These are phyloP conservation scores for Lecanoromycetidae sp. DNA, from an alignment of 2,329 filamentous ascomycete species.

Conservation along the genomic window DNA sequence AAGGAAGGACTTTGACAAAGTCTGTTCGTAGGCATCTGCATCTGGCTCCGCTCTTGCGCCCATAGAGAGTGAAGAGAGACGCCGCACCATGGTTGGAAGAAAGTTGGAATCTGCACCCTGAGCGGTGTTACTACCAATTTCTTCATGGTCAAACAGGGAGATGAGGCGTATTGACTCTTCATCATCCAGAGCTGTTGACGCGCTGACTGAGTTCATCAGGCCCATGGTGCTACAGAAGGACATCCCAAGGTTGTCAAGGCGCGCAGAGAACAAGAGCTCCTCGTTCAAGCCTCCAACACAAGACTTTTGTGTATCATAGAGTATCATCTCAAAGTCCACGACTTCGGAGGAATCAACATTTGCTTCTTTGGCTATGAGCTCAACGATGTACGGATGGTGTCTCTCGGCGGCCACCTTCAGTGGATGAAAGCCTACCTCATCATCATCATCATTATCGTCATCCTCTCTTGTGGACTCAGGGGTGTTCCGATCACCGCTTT, in stretches of 20 bases:
- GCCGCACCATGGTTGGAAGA: slow-evolving; percentile 72
- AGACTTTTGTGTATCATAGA: slow-evolving; percentile 90
- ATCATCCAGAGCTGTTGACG: slow-evolving; percentile 52
- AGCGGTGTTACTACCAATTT: slow-evolving; percentile 83
- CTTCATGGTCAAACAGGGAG: slow-evolving; percentile 93
- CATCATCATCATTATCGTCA: slow-evolving; percentile 32
- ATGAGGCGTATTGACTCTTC: slow-evolving; percentile 81
- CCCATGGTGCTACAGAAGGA: slow-evolving; percentile 84
- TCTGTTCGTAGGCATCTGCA: slow-evolving; percentile 76
- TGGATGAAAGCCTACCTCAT: slow-evolving; percentile 50
- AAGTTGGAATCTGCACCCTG: slow-evolving; percentile 91
- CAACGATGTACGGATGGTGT: slow-evolving; percentile 78
- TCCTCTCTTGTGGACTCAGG: slow-evolving; percentile 22
- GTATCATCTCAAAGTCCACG: slow-evolving; percentile 88
- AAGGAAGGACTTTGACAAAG: slow-evolving; percentile 78
- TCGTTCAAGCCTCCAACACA: slow-evolving; percentile 81
- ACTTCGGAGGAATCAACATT: slow-evolving; percentile 59
- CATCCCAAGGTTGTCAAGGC: slow-evolving; percentile 92
- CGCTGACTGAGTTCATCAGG: slow-evolving; percentile 64
- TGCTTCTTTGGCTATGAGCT: slow-evolving; percentile 71
- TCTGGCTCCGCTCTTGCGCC: slow-evolving; percentile 21
- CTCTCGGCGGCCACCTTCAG: slow-evolving; percentile 66
- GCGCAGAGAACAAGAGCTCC: slow-evolving; percentile 92
- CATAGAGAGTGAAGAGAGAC: slow-evolving; percentile 65
- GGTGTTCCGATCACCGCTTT: slow-evolving; percentile 24